Evolutionary conservation across 768 basidiomycete genomes (phyloP).

Genomic region (Fistulinella prunicolor): DNA sequence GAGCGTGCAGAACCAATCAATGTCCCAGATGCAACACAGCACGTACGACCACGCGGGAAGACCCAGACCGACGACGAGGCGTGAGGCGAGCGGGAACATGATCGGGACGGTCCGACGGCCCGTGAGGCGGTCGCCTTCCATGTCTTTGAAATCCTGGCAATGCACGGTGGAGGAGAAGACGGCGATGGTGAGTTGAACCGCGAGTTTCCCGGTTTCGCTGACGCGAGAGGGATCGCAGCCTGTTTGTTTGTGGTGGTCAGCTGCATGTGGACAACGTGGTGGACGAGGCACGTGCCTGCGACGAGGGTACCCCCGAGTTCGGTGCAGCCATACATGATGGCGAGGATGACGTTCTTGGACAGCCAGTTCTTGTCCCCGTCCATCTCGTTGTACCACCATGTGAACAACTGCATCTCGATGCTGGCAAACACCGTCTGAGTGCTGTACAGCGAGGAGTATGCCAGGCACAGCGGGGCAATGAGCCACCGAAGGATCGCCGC

Average conservation of each 20-base stretch:
- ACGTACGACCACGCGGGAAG: conserved; percentile 39
- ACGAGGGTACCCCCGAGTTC: conserved; percentile 39
- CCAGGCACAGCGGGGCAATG: conserved; percentile 34
- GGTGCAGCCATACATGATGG: conserved; percentile 35
- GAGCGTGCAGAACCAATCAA: conserved; percentile 25
- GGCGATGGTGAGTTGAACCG: conserved; percentile 35
- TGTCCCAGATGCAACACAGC: conserved; percentile 35
- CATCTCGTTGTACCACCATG: conserved; percentile 39
- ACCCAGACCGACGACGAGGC: conserved; percentile 32
- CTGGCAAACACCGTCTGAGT: conserved; percentile 32
- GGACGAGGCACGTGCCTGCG: conserved; percentile 28
- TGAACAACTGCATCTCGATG: conserved; percentile 32
- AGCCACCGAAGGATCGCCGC: conserved; percentile 39
- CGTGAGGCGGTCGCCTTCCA: conserved; percentile 37
- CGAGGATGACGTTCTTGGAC: conserved; percentile 40
- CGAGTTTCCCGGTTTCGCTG: conserved; percentile 28
- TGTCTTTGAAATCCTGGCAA: conserved; percentile 48
- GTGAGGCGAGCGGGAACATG: conserved; percentile 37
- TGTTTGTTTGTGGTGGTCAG: conserved; percentile 3
- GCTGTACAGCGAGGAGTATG: conserved; percentile 34
- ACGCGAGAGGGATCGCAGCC: conserved; percentile 21
- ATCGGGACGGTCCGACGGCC: conserved; percentile 46
- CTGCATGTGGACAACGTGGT: too few species aligned
- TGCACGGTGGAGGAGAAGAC: conserved; percentile 49
- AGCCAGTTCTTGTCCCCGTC: conserved; percentile 38